phyloP scores from a whole-genome alignment of 2,329 filamentous ascomycete genomes.

The Orbilia ellipsospora region DNA sequence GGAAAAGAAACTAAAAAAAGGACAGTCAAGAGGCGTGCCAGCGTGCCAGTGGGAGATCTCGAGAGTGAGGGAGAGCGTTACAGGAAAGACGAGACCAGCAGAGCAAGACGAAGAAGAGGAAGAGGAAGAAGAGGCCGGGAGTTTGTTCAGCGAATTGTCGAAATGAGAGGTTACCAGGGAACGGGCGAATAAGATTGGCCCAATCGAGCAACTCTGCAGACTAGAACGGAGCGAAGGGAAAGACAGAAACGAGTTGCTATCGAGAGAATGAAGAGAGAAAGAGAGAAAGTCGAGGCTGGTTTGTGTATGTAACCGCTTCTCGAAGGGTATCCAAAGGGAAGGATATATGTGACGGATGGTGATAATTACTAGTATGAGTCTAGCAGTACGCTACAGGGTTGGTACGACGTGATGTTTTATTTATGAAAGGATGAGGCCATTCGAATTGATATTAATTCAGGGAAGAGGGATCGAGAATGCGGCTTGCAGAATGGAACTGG shows the following conservation, averaged over 20 bases:
- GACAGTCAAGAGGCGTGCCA: background rate
- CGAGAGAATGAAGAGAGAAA: too few species aligned
- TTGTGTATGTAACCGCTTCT: conserved; percentile 5
- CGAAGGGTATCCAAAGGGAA: background rate
- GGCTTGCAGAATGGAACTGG: background rate
- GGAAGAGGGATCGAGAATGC: background rate
- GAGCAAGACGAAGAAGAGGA: conserved; percentile 9
- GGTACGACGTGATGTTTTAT: too few species aligned
- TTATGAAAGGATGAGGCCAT: too few species aligned
- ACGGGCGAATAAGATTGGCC: conserved; percentile 56
- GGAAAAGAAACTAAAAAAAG: background rate
- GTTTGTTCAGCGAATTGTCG: conserved; percentile 45
- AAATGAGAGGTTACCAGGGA: conserved; percentile 51
- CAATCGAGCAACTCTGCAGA: conserved; percentile 32
- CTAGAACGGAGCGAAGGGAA: conserved; percentile 16
- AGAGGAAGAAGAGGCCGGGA: conserved; percentile 39
- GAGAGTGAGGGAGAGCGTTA: background rate
- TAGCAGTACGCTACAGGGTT: too few species aligned
- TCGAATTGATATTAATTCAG: too few species aligned
- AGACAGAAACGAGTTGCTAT: too few species aligned
- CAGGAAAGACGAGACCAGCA: background rate
- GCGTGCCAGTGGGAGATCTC: background rate
- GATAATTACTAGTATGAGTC: background rate
- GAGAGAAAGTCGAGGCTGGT: background rate
- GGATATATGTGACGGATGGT: background rate